Evolutionary conservation across 768 basidiomycete genomes (phyloP).

Genomic region (Trametes coccinea): DNA sequence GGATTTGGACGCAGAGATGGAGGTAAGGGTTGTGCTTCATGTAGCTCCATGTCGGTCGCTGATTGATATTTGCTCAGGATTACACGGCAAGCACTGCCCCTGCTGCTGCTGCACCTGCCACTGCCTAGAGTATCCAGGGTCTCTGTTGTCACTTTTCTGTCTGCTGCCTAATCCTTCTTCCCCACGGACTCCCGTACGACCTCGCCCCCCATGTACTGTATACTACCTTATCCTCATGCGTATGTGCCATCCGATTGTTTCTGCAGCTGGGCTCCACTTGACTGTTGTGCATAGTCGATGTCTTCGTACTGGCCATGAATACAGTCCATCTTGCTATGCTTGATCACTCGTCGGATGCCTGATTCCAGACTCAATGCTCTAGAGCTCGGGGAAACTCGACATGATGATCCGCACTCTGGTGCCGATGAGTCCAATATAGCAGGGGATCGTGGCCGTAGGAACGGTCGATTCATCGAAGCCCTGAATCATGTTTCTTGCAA

Average conservation of each 20-base stretch:
- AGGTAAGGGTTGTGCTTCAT: slow-evolving; percentile 50
- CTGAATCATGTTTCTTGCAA: no score
- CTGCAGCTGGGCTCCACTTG: slow-evolving; percentile 3
- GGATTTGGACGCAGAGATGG: slow-evolving; percentile 98
- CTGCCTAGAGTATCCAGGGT: background rate
- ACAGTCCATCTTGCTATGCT: background rate
- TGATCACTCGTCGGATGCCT: background rate
- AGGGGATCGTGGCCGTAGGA: no score
- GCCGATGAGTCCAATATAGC: no score
- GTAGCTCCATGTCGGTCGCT: background rate
- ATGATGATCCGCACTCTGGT: no score
- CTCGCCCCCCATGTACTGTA: slow-evolving; percentile 18
- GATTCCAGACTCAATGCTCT: background rate
- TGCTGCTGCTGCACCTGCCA: slow-evolving; percentile 8
- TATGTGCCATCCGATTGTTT: slow-evolving; percentile 5
- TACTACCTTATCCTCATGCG: slow-evolving; percentile 18
- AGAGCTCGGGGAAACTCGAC: no score
- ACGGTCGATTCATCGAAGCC: no score
- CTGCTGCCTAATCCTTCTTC: background rate
- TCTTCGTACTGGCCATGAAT: slow-evolving; percentile 12
- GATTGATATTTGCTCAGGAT: slow-evolving; percentile 7
- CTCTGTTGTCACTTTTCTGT: background rate
- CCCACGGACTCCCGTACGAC: background rate
- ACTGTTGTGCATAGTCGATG: slow-evolving; percentile 3
- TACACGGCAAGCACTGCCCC: slow-evolving; percentile 25